Evolutionary conservation across 371 early-diverging fungal species (phyloP).

Genomic region (Funneliformis caledonium): DNA sequence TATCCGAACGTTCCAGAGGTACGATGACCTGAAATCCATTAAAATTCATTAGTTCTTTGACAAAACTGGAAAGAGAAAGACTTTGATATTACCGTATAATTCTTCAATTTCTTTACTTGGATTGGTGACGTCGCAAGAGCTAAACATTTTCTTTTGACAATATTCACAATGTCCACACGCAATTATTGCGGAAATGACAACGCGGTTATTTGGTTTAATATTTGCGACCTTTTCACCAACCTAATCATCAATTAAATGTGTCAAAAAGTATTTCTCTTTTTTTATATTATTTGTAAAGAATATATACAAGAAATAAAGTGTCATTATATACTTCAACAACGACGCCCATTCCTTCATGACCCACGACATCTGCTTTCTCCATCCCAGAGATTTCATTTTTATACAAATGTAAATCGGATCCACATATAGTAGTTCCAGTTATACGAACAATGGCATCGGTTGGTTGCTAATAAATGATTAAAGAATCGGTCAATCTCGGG

Average conservation of each 20-base stretch:
- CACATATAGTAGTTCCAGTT: conserved; percentile 63
- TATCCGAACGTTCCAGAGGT: conserved; percentile 62
- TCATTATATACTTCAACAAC: conserved; percentile 56
- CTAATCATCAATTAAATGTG: too few relatives aligned
- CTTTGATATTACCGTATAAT: conserved; percentile 55
- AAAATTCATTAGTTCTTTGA: not conserved
- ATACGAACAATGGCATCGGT: conserved; percentile 60
- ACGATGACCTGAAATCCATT: conserved; percentile 40
- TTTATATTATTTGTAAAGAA: too few relatives aligned
- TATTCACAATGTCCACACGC: conserved; percentile 65
- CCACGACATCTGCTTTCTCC: conserved; percentile 57
- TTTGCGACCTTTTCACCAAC: conserved; percentile 53
- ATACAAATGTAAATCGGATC: conserved; percentile 64
- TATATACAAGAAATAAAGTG: too few relatives aligned
- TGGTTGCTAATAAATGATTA: conserved; percentile 55
- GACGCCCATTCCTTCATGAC: conserved; percentile 63
- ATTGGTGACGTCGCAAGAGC: conserved; percentile 61
- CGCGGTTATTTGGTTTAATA: conserved; percentile 58
- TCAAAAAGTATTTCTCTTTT: too few relatives aligned
- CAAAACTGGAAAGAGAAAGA: not conserved
- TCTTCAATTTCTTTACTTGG: conserved; percentile 56
- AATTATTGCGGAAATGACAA: conserved; percentile 58
- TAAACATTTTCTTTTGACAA: conserved; percentile 53
- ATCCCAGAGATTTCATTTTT: conserved; percentile 63
- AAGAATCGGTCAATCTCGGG: conserved; percentile 54